These are phyloP conservation scores for Geranium rotundifolium DNA, from an alignment of 345 rosid species.

Conservation along the genomic window DNA sequence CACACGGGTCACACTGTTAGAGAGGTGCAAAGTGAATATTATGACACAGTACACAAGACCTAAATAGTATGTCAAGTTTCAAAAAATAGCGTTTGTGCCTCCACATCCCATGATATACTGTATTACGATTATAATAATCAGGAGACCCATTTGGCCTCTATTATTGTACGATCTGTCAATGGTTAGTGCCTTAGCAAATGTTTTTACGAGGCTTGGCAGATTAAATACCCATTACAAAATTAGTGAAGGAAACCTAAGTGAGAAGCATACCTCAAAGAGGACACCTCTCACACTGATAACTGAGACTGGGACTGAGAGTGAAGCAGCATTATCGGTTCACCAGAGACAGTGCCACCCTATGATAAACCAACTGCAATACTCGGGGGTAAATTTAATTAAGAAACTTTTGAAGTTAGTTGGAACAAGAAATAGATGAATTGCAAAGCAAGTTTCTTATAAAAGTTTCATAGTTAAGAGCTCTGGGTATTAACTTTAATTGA, in stretches of 20 bases:
- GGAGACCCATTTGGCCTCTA: not conserved
- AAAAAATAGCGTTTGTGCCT: too few species aligned
- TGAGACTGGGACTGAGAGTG: constrained; percentile 16
- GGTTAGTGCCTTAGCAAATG: not conserved
- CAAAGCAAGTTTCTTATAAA: too few species aligned
- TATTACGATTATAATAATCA: not conserved
- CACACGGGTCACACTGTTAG: not conserved
- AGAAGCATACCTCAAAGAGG: constrained; percentile 55
- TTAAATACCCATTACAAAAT: constrained; percentile 17
- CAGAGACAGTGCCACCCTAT: constrained; percentile 25
- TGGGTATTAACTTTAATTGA: too few species aligned
- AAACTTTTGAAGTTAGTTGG: constrained; percentile 11
- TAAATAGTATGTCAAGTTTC: too few species aligned
- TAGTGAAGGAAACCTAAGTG: constrained; percentile 28
- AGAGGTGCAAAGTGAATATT: too few species aligned
- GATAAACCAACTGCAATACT: constrained; percentile 37
- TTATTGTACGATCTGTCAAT: not conserved
- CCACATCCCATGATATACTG: not conserved
- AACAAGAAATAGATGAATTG: not conserved
- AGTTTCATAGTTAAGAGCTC: too few species aligned
- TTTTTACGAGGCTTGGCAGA: not conserved
- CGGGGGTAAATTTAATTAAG: constrained; percentile 21
- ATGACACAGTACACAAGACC: too few species aligned
- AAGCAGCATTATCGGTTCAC: constrained; percentile 16
- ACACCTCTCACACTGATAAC: constrained; percentile 39